Evolutionary conservation across 2,329 filamentous ascomycete genomes (phyloP).

Genomic region (Pestalotiopsis sp.): DNA sequence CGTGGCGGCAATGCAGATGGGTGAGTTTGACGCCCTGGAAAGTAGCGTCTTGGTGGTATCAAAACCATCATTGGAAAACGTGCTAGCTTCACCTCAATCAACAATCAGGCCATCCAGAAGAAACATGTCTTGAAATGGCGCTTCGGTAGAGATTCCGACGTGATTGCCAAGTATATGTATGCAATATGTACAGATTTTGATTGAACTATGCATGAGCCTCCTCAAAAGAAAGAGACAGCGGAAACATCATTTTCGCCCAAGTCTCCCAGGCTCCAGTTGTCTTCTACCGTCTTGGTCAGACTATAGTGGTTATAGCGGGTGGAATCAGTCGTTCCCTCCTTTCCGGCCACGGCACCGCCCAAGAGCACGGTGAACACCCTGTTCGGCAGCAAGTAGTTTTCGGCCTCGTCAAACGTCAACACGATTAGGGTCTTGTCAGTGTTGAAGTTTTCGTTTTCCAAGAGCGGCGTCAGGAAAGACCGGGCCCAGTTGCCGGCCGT

Average conservation of each 20-base stretch:
- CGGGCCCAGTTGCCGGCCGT: constrained; percentile 30
- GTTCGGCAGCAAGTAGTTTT: constrained; percentile 26
- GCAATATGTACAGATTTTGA: no score
- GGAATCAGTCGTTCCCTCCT: constrained; percentile 27
- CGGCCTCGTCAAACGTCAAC: constrained; percentile 32
- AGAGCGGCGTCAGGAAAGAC: constrained; percentile 29
- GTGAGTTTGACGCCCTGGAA: no score
- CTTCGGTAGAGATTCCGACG: no score
- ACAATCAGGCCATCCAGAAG: no score
- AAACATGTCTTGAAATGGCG: no score
- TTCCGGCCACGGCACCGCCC: constrained; percentile 24
- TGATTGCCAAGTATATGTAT: no score
- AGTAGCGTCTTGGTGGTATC: no score
- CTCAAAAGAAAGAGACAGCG: background rate
- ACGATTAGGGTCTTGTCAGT: constrained; percentile 31
- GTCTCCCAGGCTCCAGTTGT: constrained; percentile 30
- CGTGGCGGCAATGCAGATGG: no score
- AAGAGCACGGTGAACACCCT: constrained; percentile 28
- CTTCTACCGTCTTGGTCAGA: constrained; percentile 30
- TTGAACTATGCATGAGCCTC: no score
- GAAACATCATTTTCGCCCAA: constrained; percentile 27
- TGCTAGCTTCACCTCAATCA: no score
- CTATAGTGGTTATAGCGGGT: constrained; percentile 31
- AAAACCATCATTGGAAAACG: no score
- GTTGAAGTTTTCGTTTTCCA: constrained; percentile 38